Evolutionary conservation across 2,329 filamentous ascomycete genomes (phyloP), one percentile per base, ranked within the genome.

Genomic region (Exophiala sideris): DNA sequence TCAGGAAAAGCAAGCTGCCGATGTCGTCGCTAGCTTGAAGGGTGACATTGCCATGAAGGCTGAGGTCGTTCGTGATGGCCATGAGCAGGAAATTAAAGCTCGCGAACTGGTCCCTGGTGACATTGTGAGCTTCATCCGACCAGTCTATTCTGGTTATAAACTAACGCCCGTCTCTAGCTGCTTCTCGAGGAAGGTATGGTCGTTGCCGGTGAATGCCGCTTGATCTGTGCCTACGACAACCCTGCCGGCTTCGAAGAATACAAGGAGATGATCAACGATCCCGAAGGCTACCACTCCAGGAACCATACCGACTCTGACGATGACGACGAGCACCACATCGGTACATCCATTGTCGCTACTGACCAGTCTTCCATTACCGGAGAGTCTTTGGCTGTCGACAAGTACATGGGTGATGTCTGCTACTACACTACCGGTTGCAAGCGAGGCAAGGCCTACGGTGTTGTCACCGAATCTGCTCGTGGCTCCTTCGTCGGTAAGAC

Each of bases 381-480:
- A 75, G 87, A 89, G 73, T 90, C 87, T 57, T 83, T 89, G 62
- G 87, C 87, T 62, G 87, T 89, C 59, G 85, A 87, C 73, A 87
- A 87, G 75, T 88, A 87, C 76, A 87, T 90, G 82, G 84, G 85
- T 58, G 87, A 89, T 67, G 76, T 80, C 58, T 79, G 86, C 68
- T 89, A 88, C 79, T 89, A 89, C 77, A 89, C 87, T 58, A 89
- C 87, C 60, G 86, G 87, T 65, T 89, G 87, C 79, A 90, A 89
- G 81, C 86, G 87, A 69, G 86, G 87, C 67, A 88, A 88, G 76
- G 83, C 85, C 57, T 89, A 86, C 71, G 84, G 79, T 66, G 79
- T 90, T 59, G 80, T 84, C 66, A 80, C 81, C 56, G 81, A 84
- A 62, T 83, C 84, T 59, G 87, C 87, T 52, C 83, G 80, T 68